Base-by-base conservation (phyloP, 805 yeast genomes). In the Saccharomycopsis synnaedendra region DNA sequence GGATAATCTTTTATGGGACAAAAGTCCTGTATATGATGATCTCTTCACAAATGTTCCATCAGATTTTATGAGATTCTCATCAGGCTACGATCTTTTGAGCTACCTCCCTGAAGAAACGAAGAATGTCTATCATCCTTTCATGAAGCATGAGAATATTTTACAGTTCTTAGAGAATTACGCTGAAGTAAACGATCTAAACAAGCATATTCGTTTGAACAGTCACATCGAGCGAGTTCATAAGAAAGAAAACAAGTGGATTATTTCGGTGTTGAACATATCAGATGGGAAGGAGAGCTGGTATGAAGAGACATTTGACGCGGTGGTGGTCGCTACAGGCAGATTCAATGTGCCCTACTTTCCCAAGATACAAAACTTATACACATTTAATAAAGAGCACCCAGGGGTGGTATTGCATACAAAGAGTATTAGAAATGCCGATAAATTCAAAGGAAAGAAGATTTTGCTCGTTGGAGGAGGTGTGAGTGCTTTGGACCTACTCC, bases 401-500 rank as follows among this genome's bases (percentile, higher is more conserved):
- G n/a, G 36, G n/a, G 36, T n/a, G n/a, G 36, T 34, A n/a, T 9
- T 34, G 10, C 36, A 34, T n/a, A 9, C 36, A n/a, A 34, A 34
- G n/a, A 9, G 10, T 8, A 9, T 34, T n/a, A 8, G 36, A 8
- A 34, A 34, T 34, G 36, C 36, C 8, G 36, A 34, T 8, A n/a
- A 34, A 34, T 34, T 34, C 36, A 34, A 34, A 34, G 36, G 36
- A n/a, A 37, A 51, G 36, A 60, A 60, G 40, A 64, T 69, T 2
- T 57, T 70, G 51, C 59, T 69, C 7, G 59, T 71, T 28, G 77
- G 77, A 0, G 69, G 70, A 42, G 62, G 66, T 29, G 64, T 72
- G 45, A 66, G 72, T 39, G 69, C 74, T 1, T 64, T 64, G 19
- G 73, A 71, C 53, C 60, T 74, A 4, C 56, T 70, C 8, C 76